phyloP scores from a whole-genome alignment of 2,329 filamentous ascomycete genomes.

The Microdochium paspali region DNA sequence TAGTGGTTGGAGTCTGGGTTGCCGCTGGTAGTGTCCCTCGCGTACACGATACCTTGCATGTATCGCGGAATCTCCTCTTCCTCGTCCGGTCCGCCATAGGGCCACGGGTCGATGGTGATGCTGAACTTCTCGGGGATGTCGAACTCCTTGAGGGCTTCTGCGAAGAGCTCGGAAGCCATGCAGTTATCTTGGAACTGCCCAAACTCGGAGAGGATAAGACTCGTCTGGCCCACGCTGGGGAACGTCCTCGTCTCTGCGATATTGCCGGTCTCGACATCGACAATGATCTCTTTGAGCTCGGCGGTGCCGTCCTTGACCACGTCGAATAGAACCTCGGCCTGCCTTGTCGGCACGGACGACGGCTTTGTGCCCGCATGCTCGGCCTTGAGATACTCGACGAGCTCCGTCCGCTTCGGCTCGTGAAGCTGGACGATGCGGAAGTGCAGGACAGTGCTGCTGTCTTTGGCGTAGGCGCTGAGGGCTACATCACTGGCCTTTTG shows the following conservation, averaged over 20 bases:
- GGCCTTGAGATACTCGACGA: constrained; percentile 14
- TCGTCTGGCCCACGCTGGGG: constrained; percentile 23
- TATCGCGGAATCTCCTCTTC: constrained; percentile 29
- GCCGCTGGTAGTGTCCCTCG: constrained; percentile 28
- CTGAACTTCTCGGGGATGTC: constrained; percentile 32
- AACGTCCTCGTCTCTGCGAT: constrained; percentile 18
- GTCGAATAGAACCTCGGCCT: constrained; percentile 35
- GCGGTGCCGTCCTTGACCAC: constrained; percentile 21
- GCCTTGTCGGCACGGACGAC: constrained; percentile 21
- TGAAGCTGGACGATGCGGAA: constrained; percentile 17
- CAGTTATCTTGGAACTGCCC: constrained; percentile 28
- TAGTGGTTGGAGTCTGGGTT: constrained; percentile 53
- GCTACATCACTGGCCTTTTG: constrained; percentile 14
- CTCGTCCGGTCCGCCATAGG: constrained; percentile 43
- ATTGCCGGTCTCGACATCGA: constrained; percentile 23
- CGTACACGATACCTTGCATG: constrained; percentile 42
- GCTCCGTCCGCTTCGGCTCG: constrained; percentile 17
- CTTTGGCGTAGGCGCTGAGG: constrained; percentile 12
- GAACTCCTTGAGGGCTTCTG: constrained; percentile 36
- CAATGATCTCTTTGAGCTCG: constrained; percentile 25
- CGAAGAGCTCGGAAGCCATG: constrained; percentile 32
- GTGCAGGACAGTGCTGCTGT: constrained; percentile 9
- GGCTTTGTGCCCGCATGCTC: constrained; percentile 16
- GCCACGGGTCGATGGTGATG: constrained; percentile 51
- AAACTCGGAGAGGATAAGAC: constrained; percentile 29